Evolutionary conservation across 2,329 filamentous ascomycete species (phyloP).

Genomic region (Colletotrichum limetticola): DNA sequence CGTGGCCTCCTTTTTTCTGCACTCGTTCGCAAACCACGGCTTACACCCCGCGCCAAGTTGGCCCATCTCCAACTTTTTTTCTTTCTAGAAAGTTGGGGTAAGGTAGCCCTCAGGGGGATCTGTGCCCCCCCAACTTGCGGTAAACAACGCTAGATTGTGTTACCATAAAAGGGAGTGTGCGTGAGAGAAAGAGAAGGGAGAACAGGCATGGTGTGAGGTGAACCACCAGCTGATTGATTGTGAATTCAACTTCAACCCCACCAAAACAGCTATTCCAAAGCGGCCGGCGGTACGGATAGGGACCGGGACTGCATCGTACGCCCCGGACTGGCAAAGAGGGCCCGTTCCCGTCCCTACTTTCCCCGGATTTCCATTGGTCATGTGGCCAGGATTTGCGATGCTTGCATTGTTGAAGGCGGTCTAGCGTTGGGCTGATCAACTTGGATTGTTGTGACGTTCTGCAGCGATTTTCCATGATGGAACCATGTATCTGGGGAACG

Average conservation of each 20-base stretch:
- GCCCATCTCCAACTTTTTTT: background rate
- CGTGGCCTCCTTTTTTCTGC: slow-evolving; percentile 19
- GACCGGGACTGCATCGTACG: background rate
- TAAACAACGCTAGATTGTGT: background rate
- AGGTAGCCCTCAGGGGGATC: background rate
- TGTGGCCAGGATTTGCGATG: background rate
- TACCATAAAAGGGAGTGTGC: background rate
- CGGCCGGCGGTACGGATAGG: background rate
- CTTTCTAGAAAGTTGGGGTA: background rate
- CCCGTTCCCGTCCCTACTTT: background rate
- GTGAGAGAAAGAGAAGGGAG: background rate
- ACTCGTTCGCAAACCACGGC: background rate
- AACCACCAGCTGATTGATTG: background rate
- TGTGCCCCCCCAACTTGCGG: background rate
- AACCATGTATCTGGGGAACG: slow-evolving; percentile 30
- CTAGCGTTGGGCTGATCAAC: background rate
- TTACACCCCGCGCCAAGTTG: slow-evolving; percentile 17
- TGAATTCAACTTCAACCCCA: background rate
- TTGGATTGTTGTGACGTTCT: background rate
- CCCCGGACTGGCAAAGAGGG: background rate
- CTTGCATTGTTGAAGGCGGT: background rate
- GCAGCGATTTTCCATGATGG: slow-evolving; percentile 20
- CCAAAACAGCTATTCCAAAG: background rate
- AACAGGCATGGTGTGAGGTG: background rate
- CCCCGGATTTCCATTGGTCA: slow-evolving; percentile 17